Evolutionary conservation across 441 rosid genomes (phyloP), one percentile per base, ranked within the genome.

Genomic region (Isatis lusitanica): DNA sequence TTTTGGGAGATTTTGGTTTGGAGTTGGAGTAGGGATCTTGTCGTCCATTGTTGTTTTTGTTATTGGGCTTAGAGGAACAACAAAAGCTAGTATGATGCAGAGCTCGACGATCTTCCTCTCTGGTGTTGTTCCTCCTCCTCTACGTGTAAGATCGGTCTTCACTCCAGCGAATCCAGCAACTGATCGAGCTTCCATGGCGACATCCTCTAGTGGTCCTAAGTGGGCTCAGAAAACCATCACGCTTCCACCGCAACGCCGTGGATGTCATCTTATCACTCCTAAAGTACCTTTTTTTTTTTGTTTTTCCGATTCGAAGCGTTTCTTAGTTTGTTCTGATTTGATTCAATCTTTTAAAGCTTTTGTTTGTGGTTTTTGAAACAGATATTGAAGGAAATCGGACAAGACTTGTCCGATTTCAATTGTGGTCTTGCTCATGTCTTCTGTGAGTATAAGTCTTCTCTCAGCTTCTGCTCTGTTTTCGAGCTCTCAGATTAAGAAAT

Each of bases 191-290:
- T 76, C 82, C 42, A 89, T 86, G 93, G 85, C 90, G 40, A 42
- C 84, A 39, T 66, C 84, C 12, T 10, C 90, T 28, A 76, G 80
- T 63, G 79, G 79, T 60, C 94, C 97, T 28, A 90, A 89, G 83
- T 90, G 97, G 98, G 91, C 95, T 48, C 97, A 94, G 86, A 94
- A 85, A 85, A 94, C 95, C 70, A 61, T 92, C 52, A 90, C 95
- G 53, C 86, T 91, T 38, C 86, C 95, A 42, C 95, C 97, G 3
- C 88, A 61, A 26, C 83, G 83, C 63, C 97, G 97, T 4, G 98
- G 98, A 76, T 94, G 97, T 68, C 97, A 94, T 86, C 97, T 94
- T 40, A 80, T 94, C 59, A 94, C 97, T 62, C 75, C 95, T 38
- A 86, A 90, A 97, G 96, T 91, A 26, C 28, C 28, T 26, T 26